Evolutionary conservation across 2,329 filamentous ascomycete genomes (phyloP).

Genomic region (Penicillium polonicum): DNA sequence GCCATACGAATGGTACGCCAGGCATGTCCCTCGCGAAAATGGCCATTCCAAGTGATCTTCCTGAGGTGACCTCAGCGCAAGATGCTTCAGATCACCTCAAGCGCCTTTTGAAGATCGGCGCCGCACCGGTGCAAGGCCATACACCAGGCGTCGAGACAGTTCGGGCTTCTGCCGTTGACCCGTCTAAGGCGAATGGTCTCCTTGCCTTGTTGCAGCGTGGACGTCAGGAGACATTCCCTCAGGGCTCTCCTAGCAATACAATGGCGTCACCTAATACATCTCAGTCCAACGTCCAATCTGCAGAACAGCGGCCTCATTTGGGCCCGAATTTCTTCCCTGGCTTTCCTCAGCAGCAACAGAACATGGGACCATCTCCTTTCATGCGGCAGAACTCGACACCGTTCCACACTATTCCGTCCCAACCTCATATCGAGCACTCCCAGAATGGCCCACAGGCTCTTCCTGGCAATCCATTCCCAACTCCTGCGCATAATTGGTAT

Average conservation of each 20-base stretch:
- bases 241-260: slow-evolving; percentile 40
- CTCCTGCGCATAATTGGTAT: slow-evolving; percentile 19
- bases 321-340: slow-evolving; percentile 47
- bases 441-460: slow-evolving; percentile 9
- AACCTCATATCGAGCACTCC: slow-evolving; percentile 13
- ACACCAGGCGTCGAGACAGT: slow-evolving; percentile 13
- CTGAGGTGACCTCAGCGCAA: slow-evolving; percentile 39
- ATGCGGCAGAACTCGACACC: slow-evolving; percentile 24
- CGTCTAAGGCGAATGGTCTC: slow-evolving; percentile 52
- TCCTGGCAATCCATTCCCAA: slow-evolving; percentile 11
- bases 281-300: slow-evolving; percentile 53
- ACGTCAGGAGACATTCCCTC: slow-evolving; percentile 30
- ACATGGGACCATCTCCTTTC: slow-evolving; percentile 31
- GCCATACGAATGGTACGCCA: slow-evolving; percentile 18
- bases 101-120: slow-evolving; percentile 44
- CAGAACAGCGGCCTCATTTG: slow-evolving; percentile 54
- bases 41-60: slow-evolving; percentile 39
- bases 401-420: slow-evolving; percentile 12
- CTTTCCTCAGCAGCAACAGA: slow-evolving; percentile 36
- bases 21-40: slow-evolving; percentile 23
- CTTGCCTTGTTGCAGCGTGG: slow-evolving; percentile 55
- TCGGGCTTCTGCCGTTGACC: slow-evolving; percentile 30
- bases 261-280: slow-evolving; percentile 58
- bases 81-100: slow-evolving; percentile 56
- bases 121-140: slow-evolving; percentile 12